Evolutionary conservation across 495 filamentous ascomycete species (phyloP), one percentile per base, ranked within the genome.

Genomic region (Chaetomium cochliodes): DNA sequence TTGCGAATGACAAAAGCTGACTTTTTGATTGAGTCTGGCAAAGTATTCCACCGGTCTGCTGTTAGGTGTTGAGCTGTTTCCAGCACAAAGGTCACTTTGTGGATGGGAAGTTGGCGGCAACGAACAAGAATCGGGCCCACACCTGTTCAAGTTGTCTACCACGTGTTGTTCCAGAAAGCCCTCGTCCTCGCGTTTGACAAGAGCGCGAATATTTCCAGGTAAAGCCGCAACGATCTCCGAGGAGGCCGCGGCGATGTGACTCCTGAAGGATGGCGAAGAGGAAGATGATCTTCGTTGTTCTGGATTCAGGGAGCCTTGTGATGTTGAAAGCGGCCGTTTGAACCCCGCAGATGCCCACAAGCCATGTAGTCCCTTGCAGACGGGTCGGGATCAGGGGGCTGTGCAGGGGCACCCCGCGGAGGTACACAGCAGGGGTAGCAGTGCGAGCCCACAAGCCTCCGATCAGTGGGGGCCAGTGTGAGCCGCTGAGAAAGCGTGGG

Each of bases 391-490:
- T 23, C 18, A 56, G n/a, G 58, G 18, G 22, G 33, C 37, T 11
- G 49, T 2, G 30, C 18, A 26, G 18, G 59, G 20, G 39, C 47
- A 50, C 49, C 22, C 49, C 22, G 49, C 49, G 49, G 23, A 51
- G 23, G 26, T 51, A 7, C 33, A 37, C 33, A 37, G 33, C 11
- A 37, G 9, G 33, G 33, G 11, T 7, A 37, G 33, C 33, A 37
- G 5, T 37, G 33, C 33, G 33, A 12, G 11, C 8, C 33, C 33
- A 37, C n/a, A n/a, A n/a, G 33, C 11, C 33, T 9, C 8, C 33
- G 23, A 47, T 12, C 20, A 22, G 30, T 25, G 26, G 64, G 58
- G 44, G 22, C 70, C 49, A 69, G 68, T 70, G 78, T 77, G n/a
- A 47, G 3, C 18, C 7, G 33, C 18, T n/a, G 44, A 12, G 9